These are phyloP conservation scores for Heracleum sosnowskyi DNA, from an alignment of 129 eudicot species.

Conservation along the genomic window DNA sequence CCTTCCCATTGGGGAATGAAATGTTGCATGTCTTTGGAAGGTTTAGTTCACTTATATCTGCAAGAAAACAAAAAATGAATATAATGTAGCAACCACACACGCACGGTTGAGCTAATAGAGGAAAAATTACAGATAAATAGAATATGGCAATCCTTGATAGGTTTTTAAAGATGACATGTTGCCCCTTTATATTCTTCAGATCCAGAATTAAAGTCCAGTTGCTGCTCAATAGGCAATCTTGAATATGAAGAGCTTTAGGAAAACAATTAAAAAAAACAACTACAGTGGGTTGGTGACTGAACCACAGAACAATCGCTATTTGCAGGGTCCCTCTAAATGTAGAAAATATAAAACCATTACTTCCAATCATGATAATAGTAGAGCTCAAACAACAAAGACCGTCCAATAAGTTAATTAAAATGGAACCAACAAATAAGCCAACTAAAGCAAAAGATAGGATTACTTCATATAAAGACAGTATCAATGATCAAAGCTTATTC, in stretches of 20 bases:
- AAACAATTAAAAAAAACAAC: not conserved
- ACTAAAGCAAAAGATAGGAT: not conserved
- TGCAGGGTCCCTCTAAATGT: not conserved
- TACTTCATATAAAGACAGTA: not conserved
- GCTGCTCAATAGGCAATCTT: not conserved
- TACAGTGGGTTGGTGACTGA: not conserved
- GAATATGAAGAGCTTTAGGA: not conserved
- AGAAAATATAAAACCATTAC: not conserved
- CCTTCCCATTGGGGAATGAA: constrained; percentile 27
- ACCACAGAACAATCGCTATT: not conserved
- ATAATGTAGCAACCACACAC: not conserved
- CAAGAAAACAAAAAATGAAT: not conserved
- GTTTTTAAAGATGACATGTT: not conserved
- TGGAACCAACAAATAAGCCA: not conserved
- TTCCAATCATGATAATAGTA: not conserved
- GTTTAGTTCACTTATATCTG: constrained; percentile 30
- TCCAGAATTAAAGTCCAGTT: not conserved
- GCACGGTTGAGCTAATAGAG: too few species aligned
- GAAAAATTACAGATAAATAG: not conserved
- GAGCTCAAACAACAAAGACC: not conserved
- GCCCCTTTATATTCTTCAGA: not conserved
- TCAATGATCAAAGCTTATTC: not conserved
- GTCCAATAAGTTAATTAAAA: not conserved
- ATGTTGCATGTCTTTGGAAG: constrained; percentile 25
- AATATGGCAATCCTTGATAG: not conserved